Base-by-base conservation (phyloP, 768 basidiomycete species). In the Phlebiopsis gigantea region DNA sequence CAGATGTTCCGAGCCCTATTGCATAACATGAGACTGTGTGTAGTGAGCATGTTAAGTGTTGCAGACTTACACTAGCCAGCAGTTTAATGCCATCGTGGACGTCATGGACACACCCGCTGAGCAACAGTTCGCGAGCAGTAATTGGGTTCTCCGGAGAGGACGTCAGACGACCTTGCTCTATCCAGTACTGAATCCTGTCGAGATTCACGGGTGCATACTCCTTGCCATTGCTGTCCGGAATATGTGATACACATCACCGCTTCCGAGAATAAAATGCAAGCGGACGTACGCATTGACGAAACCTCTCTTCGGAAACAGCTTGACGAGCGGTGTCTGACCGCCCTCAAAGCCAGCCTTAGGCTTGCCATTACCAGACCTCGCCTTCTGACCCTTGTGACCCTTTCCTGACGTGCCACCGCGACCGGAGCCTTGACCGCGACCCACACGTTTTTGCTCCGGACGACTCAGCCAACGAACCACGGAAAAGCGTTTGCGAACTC, bases 301-400 rank as follows among this genome's bases (percentile, higher is more conserved):
- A 46, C 97, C 97, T 46, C 84, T 81, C 76, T 99, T 99, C 5
- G 97, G 97, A 67, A 95, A 90, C 44, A 85, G 76, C 61, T 92
- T 86, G 5, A 90, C 87, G 53, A 98, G 84, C 14, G 96, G 91
- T 4, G 96, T 98, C 70, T 98, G 96, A 60, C 97, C 97, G 68
- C 97, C 97, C 71, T 98, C 97, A 61, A 98, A 99, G 5, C 91
- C 87, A 25, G 83, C 78, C 63, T 79, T 82, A 28, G 82, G 85
- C 63, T 92, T 88, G 4, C 93, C 90, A 57, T 87, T 84, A 1
- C 95, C 95, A 4, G 92, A 84, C 60, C 96, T 84, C 34, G 97
- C 87, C 58, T 94, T 95, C 72, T 96, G 93, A 63, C 97, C 97
- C 65, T 99, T 99, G 71, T 90, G 82, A 73, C 97, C 97, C 55